Evolutionary conservation across 805 yeast species (phyloP).

Genomic region (Yarrowia divulgata): DNA sequence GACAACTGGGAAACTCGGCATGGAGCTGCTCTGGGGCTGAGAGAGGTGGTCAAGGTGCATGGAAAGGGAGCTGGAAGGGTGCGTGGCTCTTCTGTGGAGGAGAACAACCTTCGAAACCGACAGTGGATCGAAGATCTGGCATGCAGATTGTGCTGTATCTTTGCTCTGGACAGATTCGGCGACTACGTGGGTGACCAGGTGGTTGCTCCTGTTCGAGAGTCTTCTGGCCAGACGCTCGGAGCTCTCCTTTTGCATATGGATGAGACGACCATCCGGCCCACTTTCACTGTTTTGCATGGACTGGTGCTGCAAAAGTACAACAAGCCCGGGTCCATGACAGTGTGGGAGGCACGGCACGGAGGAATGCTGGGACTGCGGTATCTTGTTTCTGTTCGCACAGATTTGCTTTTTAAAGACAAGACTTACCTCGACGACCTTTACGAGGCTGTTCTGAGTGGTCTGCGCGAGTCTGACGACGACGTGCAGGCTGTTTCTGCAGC

Average conservation of each 20-base stretch:
- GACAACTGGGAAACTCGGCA: conserved; percentile 95
- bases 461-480: conserved; percentile 84
- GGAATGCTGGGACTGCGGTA: conserved; percentile 94
- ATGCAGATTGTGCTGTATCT: conserved; percentile 80
- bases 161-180: conserved; percentile 93
- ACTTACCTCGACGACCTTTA: conserved; percentile 73
- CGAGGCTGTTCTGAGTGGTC: conserved; percentile 84
- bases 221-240: conserved; percentile 93
- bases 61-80: conserved; percentile 87
- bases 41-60: conserved; percentile 84
- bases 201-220: conserved; percentile 97
- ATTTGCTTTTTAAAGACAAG: conserved; percentile 65
- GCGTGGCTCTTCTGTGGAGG: conserved; percentile 63
- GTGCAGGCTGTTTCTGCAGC: conserved; percentile 98
- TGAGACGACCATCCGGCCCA: conserved; percentile 61
- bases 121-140: conserved; percentile 85
- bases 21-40: conserved; percentile 90
- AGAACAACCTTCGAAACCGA: conserved; percentile 70
- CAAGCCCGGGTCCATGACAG: conserved; percentile 58
- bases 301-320: conserved; percentile 66
- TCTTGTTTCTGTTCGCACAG: conserved; percentile 87
- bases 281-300: conserved; percentile 69
- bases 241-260: conserved; percentile 82
- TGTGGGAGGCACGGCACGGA: conserved; percentile 99
- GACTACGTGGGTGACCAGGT: conserved; percentile 98